A percentile compares a stretch with the other conserved stretches of the same genome.
phyloP scores from a whole-genome alignment of 192 early-diverging fungal genomes.

The Backusella tarrabulga region DNA sequence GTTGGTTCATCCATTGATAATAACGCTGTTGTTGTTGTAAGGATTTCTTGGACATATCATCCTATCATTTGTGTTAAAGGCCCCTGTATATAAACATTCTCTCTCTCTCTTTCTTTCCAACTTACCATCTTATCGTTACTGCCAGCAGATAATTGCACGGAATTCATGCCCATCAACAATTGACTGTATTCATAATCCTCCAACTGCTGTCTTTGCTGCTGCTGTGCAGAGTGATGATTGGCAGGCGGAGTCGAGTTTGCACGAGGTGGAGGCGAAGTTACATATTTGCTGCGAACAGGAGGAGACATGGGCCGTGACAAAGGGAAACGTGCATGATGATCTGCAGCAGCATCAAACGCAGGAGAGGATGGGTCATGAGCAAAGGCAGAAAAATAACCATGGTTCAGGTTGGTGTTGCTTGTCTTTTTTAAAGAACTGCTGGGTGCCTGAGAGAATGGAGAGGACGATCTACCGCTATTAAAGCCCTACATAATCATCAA shows the following conservation, averaged over 20 bases:
- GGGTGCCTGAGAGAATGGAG: constrained; percentile 1
- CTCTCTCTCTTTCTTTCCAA: background rate
- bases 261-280: constrained; percentile 16
- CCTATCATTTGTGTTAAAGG: background rate
- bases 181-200: constrained; percentile 17
- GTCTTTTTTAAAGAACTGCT: background rate
- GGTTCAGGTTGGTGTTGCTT: background rate
- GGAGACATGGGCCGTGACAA: constrained; percentile 23
- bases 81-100: background rate
- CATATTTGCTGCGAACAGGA: constrained; percentile 19
- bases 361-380: constrained; percentile 5
- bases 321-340: constrained; percentile 10
- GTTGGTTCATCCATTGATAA: constrained; percentile 14
- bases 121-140: background rate
- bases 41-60: constrained; percentile 2
- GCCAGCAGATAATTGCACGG: background rate
- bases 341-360: constrained; percentile 3
- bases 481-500: background rate
- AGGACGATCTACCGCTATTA: background rate
- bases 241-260: constrained; percentile 24
- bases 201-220: background rate
- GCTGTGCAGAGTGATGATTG: constrained; percentile 14
- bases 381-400: background rate
- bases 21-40: constrained; percentile 13
- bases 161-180: background rate